A percentile compares a stretch with the other conserved stretches of the same genome.
phyloP scores from a whole-genome alignment of 2,329 filamentous ascomycete genomes.

The Trichophyton schoenleinii region DNA sequence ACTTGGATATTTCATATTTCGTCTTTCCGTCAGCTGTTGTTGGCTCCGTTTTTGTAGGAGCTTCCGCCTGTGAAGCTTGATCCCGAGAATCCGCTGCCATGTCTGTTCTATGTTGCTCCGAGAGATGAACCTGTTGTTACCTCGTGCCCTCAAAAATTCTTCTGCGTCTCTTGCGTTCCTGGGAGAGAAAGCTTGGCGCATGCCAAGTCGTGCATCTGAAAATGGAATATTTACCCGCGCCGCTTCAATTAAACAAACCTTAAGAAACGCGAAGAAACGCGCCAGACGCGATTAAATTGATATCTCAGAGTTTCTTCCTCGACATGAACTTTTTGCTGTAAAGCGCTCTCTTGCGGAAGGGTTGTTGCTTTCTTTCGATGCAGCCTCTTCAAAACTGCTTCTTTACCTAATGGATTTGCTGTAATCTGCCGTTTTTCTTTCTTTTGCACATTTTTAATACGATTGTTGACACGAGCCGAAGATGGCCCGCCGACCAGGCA shows the following conservation, averaged over 20 bases:
- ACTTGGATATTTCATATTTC: slow-evolving; percentile 33
- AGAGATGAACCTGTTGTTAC: not conserved
- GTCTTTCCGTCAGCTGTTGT: slow-evolving; percentile 20
- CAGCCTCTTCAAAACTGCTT: not conserved
- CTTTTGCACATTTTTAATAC: not conserved
- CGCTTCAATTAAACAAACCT: slow-evolving; percentile 5
- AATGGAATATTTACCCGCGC: not conserved
- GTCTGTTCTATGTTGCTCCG: too few species aligned
- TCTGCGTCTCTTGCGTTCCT: not conserved
- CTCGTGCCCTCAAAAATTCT: not conserved
- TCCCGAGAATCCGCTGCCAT: slow-evolving; percentile 15
- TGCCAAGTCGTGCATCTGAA: not conserved
- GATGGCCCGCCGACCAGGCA: slow-evolving; percentile 43
- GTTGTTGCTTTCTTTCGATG: not conserved
- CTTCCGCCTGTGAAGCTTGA: slow-evolving; percentile 4
- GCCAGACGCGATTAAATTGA: slow-evolving; percentile 3
- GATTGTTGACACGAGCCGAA: slow-evolving; percentile 19
- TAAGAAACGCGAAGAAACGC: slow-evolving; percentile 5
- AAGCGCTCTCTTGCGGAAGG: not conserved
- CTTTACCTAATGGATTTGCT: not conserved
- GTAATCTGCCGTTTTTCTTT: not conserved
- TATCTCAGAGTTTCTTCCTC: not conserved
- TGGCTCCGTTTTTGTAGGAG: slow-evolving; percentile 6
- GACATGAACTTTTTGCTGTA: not conserved
- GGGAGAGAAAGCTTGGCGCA: not conserved